phyloP scores from a whole-genome alignment of 139 green algal genomes.

The Marvania coccoides region DNA sequence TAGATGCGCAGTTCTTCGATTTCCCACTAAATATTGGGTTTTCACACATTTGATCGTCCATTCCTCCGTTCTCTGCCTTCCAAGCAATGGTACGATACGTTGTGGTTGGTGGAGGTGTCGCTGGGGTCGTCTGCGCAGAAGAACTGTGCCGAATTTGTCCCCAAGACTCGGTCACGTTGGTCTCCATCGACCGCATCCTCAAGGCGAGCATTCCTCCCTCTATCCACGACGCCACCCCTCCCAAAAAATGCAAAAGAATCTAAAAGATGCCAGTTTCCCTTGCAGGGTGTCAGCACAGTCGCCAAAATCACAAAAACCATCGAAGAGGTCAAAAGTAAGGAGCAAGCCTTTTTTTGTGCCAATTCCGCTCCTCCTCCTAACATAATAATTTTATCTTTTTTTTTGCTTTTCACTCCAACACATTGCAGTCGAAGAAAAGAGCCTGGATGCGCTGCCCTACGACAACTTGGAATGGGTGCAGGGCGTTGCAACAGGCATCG shows the following conservation, averaged over 20 bases:
- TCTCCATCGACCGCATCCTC: slow-evolving; percentile 41
- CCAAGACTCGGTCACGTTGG: slow-evolving; percentile 33
- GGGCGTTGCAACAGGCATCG: slow-evolving; percentile 25
- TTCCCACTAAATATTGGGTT: too few species aligned
- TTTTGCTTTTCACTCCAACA: too few species aligned
- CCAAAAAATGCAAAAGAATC: not conserved
- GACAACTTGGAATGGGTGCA: slow-evolving; percentile 41
- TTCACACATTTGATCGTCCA: too few species aligned
- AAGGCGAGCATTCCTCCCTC: slow-evolving; percentile 35
- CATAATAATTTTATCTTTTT: not conserved
- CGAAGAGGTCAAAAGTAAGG: slow-evolving; percentile 42
- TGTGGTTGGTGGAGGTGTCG: slow-evolving; percentile 71
- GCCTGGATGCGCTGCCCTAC: slow-evolving; percentile 31
- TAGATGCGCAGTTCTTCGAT: too few species aligned
- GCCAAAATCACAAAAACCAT: slow-evolving; percentile 34
- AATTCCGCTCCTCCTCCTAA: not conserved
- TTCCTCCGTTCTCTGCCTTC: too few species aligned
- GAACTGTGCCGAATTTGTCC: slow-evolving; percentile 50
- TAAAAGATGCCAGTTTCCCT: not conserved
- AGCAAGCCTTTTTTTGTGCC: not conserved
- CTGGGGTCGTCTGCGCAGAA: slow-evolving; percentile 67
- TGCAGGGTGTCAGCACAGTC: slow-evolving; percentile 47
- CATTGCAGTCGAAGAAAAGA: slow-evolving; percentile 38
- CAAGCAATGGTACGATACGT: slow-evolving; percentile 32
- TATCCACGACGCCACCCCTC: not conserved